Conservation (phyloP, 1,284 basidiomycete species). For the Malassezia dermatis region DNA sequence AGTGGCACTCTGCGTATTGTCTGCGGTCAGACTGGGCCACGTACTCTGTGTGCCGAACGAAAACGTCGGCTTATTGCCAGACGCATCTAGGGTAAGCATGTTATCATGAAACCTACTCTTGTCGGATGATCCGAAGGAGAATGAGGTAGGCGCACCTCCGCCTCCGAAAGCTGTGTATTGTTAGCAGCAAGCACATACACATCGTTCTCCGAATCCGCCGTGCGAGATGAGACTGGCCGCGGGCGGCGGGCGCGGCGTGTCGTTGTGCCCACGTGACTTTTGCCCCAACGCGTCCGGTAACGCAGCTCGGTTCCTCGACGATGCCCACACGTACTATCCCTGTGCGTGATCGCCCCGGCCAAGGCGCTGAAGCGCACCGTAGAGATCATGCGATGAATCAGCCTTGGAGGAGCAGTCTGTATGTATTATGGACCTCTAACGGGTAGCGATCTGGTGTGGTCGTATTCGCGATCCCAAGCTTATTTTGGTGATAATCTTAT, state of each 20-base stretch:
- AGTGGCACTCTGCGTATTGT: background rate
- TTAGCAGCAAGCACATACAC: background rate
- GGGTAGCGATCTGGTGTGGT: conserved; percentile 40
- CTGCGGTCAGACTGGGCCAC: background rate
- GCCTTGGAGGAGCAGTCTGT: conserved; percentile 32
- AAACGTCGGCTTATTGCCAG: conserved; percentile 2
- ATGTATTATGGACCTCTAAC: background rate
- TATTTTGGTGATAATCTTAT: conserved; percentile 47
- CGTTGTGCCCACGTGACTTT: background rate
- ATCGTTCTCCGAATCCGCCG: conserved; percentile 1
- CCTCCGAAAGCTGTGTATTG: background rate
- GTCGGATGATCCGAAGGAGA: conserved; percentile 10
- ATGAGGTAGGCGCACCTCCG: background rate
- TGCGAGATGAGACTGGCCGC: background rate
- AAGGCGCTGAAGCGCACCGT: background rate
- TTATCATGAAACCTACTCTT: conserved; percentile 2
- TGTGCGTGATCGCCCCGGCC: conserved; percentile 3
- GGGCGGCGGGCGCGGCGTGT: background rate
- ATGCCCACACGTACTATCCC: conserved; percentile 16
- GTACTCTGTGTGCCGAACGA: conserved; percentile 2
- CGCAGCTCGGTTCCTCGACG: background rate
- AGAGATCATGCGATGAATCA: conserved; percentile 16
- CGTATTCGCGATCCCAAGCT: conserved; percentile 46
- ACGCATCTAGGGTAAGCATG: background rate
- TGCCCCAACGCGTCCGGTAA: background rate